Percentiles rank a stretch among this genome's conserved stretches.
phyloP scores from a whole-genome alignment of 106 monocot genomes.

The Dendrobium huoshanense region DNA sequence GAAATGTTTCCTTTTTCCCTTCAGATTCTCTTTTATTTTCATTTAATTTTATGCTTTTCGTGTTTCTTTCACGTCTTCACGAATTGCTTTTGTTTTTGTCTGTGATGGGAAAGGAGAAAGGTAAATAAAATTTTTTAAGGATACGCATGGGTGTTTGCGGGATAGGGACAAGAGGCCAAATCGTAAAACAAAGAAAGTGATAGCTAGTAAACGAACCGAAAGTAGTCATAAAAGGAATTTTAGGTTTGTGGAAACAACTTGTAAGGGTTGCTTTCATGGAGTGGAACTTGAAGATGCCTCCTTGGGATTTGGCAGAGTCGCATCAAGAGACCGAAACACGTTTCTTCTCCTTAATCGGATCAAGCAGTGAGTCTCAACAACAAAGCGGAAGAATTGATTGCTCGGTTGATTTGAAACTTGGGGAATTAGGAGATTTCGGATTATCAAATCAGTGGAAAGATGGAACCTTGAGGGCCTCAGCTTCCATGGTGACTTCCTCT shows the following conservation, averaged over 20 bases:
- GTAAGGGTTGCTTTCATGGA: slow-evolving; percentile 31
- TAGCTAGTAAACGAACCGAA: not conserved
- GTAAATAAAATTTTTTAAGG: not conserved
- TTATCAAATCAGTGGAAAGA: slow-evolving; percentile 9
- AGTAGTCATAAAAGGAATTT: not conserved
- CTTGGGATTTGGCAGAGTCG: slow-evolving; percentile 42
- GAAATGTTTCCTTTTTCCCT: not conserved
- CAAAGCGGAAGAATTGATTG: slow-evolving; percentile 12
- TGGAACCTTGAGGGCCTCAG: not conserved
- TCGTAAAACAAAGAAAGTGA: not conserved
- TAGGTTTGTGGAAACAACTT: slow-evolving; percentile 6
- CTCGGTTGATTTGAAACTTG: slow-evolving; percentile 46
- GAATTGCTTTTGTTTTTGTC: not conserved
- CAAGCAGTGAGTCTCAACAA: not conserved
- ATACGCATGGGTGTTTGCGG: not conserved
- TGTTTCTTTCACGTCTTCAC: not conserved
- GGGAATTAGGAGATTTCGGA: slow-evolving; percentile 32
- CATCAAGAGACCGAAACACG: slow-evolving; percentile 1
- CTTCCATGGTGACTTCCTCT: slow-evolving; percentile 6
- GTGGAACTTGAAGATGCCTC: slow-evolving; percentile 59
- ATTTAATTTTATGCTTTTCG: not conserved
- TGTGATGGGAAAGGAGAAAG: not conserved
- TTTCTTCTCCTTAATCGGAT: slow-evolving; percentile 1
- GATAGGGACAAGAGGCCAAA: not conserved
- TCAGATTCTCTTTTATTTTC: not conserved